Evolutionary conservation across 139 green algal species (phyloP).

Genomic region (Dunaliella primolecta): DNA sequence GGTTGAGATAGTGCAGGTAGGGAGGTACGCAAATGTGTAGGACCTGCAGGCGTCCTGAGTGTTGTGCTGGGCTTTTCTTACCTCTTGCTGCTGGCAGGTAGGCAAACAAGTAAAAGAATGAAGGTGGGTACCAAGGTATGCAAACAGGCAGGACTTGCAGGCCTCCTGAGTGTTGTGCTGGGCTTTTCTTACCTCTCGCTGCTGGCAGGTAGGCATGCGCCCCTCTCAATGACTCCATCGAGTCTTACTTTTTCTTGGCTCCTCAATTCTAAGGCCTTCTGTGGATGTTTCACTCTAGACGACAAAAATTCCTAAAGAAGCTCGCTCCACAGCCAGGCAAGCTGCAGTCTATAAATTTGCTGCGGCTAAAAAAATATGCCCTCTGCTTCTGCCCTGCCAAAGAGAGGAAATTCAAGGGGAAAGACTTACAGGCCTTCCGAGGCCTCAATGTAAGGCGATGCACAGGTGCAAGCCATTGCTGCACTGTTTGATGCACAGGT

Average conservation of each 20-base stretch:
- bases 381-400: no score
- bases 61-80: constrained; percentile 68
- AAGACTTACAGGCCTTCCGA: constrained; percentile 67
- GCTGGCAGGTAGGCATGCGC: constrained; percentile 37
- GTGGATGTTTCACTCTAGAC: no score
- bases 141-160: constrained; percentile 42
- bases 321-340: background rate
- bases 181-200: constrained; percentile 61
- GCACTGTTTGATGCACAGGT: no score
- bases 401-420: no score
- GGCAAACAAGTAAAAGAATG: background rate
- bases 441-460: no score
- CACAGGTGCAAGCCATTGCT: no score
- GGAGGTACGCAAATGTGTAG: constrained; percentile 15
- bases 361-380: no score
- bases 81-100: constrained; percentile 52
- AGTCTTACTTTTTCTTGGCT: no score
- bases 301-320: background rate
- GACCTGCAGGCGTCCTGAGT: constrained; percentile 68
- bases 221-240: background rate
- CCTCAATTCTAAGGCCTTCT: no score
- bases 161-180: constrained; percentile 74
- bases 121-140: background rate
- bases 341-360: no score
- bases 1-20: background rate